Base-by-base conservation (phyloP, 2,329 filamentous ascomycete genomes). In the Sarocladiaceae sp. region DNA sequence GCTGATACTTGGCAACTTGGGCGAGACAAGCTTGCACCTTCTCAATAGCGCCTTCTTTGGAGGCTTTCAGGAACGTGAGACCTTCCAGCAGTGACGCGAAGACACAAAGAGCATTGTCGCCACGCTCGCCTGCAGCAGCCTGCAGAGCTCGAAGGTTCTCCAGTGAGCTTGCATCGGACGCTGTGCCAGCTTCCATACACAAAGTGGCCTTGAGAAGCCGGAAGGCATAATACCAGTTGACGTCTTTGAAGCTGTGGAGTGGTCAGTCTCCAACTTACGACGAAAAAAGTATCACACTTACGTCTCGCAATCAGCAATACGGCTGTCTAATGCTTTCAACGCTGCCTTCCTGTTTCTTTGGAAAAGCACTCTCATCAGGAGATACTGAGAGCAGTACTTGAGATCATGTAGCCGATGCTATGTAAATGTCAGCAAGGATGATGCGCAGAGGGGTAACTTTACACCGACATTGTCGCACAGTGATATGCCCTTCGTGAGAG, bases 371-470 rank as follows among this genome's bases (percentile, higher is more conserved):
- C 85, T 82, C 40, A 82, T 73, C 47, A 85, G 76, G 13, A 88
- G 67, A 57, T 88, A 86, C 51, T 87, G 78, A 74, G 88, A 87
- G 49, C 79, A 80, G 61, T 88, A 88, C 58, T 87, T 88, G 31
- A 89, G 62, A 52, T 90, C 85, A 20, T 62, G 56, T 47, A 68
- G 49, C 7, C 66, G 63, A 45, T 69, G 62, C 59, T 67, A 18
- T 12, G n/a, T 5, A 19, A 19, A 26, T 27, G 48, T 56, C 61
- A 67, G 55, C 59, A 58, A 23, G 9, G 27, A 9, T 31, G 27
- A 31, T n/a, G 9, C n/a, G 27, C 10, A n/a, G 27, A 31, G 10
- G 27, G 27, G 10, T 31, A 3, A 12, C n/a, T 33, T 12, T 33
- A 12, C 24, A 47, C 56, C 50, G 61, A 80, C 78, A 64, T 82